phyloP scores from a whole-genome alignment of 768 basidiomycete species.

The Punctularia strigosozonata region DNA sequence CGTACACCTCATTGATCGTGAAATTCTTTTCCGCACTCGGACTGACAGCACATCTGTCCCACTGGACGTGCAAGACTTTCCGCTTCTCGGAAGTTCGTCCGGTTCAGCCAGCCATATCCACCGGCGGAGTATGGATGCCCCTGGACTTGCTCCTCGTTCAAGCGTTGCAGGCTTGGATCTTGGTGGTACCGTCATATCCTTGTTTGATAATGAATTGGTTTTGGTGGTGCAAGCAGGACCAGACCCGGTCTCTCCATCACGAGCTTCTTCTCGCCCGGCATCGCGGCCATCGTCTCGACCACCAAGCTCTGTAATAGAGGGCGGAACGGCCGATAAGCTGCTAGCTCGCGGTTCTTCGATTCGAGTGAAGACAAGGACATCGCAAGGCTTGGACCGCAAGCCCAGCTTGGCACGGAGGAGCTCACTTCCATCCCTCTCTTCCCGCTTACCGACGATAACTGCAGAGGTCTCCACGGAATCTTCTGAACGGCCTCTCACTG shows the following conservation, averaged over 20 bases:
- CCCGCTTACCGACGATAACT: constrained; percentile 42
- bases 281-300: constrained; percentile 61
- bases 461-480: constrained; percentile 53
- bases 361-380: constrained; percentile 61
- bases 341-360: constrained; percentile 55
- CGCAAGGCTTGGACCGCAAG: constrained; percentile 65
- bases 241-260: too few species aligned
- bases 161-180: constrained; percentile 33
- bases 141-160: constrained; percentile 8
- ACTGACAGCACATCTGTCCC: constrained; percentile 47
- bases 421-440: constrained; percentile 69
- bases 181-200: constrained; percentile 59
- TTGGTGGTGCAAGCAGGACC: constrained; percentile 63
- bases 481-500: constrained; percentile 64
- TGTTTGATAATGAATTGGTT: constrained; percentile 65
- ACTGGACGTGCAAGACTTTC: constrained; percentile 44
- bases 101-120: not conserved
- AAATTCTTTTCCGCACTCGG: constrained; percentile 50
- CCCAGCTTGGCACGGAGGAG: constrained; percentile 62
- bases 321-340: constrained; percentile 21
- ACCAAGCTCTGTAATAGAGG: constrained; percentile 42
- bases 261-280: constrained; percentile 38
- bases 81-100: constrained; percentile 33
- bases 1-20: constrained; percentile 56
- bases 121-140: not conserved